Base-by-base conservation (phyloP, 2,329 filamentous ascomycete species). In the Akanthomyces muscarius region DNA sequence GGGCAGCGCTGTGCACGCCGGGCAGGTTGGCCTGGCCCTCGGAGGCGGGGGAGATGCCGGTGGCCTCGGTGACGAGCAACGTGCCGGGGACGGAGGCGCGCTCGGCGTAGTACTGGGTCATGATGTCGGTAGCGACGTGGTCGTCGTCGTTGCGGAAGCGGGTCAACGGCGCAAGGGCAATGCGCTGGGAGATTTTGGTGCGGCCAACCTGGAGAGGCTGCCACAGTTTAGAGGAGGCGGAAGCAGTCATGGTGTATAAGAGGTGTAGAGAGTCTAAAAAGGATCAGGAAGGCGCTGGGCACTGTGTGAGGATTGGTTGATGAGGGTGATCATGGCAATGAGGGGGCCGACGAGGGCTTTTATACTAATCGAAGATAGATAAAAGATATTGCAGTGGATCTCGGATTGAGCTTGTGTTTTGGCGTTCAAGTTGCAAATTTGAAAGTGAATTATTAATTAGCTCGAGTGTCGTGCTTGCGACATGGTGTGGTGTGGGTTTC, bases 111-210 rank as follows among this genome's bases (percentile, higher is more conserved):
- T 83, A 80, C 45, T 73, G 64, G 21, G 64, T 82, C 18, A 74
- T 69, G 1, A 70, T 64, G 2, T 67, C 65, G 0, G 68, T 64
- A 1, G 72, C 69, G 13, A 67, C 62, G 33, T 71, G 69, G n/a
- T 75, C 65, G 62, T 83, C 74, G 58, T 77, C 74, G 59, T 75
- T 78, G 55, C 83, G 81, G 68, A 77, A 77, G 21, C 83, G 80
- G 8, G 84, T 86, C 63, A 87, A 71, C 11, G 85, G 85, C 0
- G 84, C 82, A 72, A 87, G 78, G 61, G 78, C 79, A 33, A 88
- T 67, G 42, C 79, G 74, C 66, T 81, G 75, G 51, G 77, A 69
- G 50, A 81, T 71, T 2, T 66, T 67, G 50, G 69, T 56, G 30
- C 72, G 72, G 58, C 80, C 79, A 10, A 80, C 60, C 66, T 74